Conservation (phyloP, 805 yeast species). For the Starmerella powellii region DNA sequence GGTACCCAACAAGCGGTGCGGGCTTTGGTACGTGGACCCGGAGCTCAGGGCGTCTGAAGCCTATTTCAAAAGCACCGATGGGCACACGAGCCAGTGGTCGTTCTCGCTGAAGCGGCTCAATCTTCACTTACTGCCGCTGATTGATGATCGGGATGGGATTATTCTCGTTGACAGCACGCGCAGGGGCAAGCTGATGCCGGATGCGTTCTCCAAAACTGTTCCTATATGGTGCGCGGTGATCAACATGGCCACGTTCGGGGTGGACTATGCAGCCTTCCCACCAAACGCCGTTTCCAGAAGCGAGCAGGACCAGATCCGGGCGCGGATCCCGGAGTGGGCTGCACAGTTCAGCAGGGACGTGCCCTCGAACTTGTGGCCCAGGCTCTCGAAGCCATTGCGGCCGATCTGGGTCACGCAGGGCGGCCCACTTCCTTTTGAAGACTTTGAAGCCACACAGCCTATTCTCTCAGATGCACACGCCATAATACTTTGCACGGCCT, state of each 20-base stretch:
- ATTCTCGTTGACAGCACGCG: constrained; percentile 74
- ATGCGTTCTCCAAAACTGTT: constrained; percentile 71
- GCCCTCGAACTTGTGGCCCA: constrained; percentile 27
- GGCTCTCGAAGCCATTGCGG: constrained; percentile 40
- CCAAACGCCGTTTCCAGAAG: constrained; percentile 42
- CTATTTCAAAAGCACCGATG: constrained; percentile 86
- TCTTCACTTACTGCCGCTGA: constrained; percentile 48
- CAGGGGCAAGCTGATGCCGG: constrained; percentile 75
- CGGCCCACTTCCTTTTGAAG: constrained; percentile 24
- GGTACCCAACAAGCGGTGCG: constrained; percentile 72
- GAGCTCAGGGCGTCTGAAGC: constrained; percentile 34
- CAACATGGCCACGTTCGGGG: constrained; percentile 41
- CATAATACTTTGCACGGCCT: constrained; percentile 47
- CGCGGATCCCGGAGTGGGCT: constrained; percentile 40
- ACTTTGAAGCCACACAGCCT: constrained; percentile 26
- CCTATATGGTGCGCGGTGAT: constrained; percentile 88
- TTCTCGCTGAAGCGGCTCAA: constrained; percentile 65
- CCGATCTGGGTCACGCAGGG: constrained; percentile 66
- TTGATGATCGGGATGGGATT: constrained; percentile 34
- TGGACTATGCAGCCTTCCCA: constrained; percentile 35
- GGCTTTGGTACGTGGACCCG: constrained; percentile 67
- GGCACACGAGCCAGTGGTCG: constrained; percentile 72
- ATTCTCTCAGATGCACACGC: constrained; percentile 33
- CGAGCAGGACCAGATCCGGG: constrained; percentile 43
- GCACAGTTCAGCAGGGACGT: constrained; percentile 34